A percentile compares a stretch with the other conserved stretches of the same genome.
phyloP scores from a whole-genome alignment of 805 yeast species.

The Teunomyces panamensis region DNA sequence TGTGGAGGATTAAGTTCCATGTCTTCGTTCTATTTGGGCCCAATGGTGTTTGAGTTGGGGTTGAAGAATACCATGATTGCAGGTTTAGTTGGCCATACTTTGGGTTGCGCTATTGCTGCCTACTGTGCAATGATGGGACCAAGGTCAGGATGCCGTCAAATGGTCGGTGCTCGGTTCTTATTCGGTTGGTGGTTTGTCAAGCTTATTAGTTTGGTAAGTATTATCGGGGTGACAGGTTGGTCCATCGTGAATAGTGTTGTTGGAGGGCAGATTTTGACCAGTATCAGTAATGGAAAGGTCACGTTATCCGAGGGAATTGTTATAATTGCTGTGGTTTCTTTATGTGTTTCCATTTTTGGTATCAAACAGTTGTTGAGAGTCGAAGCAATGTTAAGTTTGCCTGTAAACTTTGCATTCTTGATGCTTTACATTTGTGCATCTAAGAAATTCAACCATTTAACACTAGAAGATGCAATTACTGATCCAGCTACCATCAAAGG shows the following conservation, averaged over 20 bases:
- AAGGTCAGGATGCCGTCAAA: conserved; percentile 82
- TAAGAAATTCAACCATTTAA: conserved; percentile 41
- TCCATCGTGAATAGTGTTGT: conserved; percentile 85
- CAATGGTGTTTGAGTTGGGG: conserved; percentile 66
- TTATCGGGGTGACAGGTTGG: conserved; percentile 87
- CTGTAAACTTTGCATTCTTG: conserved; percentile 64
- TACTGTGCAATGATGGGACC: conserved; percentile 89
- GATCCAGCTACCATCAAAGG: conserved; percentile 51
- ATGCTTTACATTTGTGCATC: conserved; percentile 64
- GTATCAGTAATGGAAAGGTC: conserved; percentile 61
- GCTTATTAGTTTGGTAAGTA: conserved; percentile 66
- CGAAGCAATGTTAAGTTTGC: conserved; percentile 65
- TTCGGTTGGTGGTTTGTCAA: conserved; percentile 88
- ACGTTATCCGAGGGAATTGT: conserved; percentile 74
- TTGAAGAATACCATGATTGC: conserved; percentile 59
- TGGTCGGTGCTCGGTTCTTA: conserved; percentile 75
- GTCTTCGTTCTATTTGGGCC: conserved; percentile 79
- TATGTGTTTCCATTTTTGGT: conserved; percentile 73
- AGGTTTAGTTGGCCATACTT: conserved; percentile 59
- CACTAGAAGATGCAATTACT: conserved; percentile 32
- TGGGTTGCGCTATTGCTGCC: conserved; percentile 78
- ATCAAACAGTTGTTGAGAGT: conserved; percentile 66
- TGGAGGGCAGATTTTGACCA: conserved; percentile 78
- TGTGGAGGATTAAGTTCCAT: conserved; percentile 87
- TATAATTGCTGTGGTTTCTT: conserved; percentile 61